Base-by-base conservation (phyloP, 495 filamentous ascomycete genomes). In the Penicillium longicatenatum region DNA sequence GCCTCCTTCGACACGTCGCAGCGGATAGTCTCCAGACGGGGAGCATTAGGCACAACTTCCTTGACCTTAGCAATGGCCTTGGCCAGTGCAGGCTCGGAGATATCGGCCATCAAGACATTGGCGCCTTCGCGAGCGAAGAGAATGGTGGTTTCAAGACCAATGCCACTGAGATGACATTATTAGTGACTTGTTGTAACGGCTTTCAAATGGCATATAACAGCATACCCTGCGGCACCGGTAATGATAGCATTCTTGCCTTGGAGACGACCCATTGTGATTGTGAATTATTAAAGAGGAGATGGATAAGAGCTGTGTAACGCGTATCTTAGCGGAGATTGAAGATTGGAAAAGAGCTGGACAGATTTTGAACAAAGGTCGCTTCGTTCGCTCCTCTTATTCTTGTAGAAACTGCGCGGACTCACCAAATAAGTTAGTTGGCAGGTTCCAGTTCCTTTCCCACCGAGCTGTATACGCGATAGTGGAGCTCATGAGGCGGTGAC, bases 121-220 rank as follows among this genome's bases (percentile, higher is more conserved):
- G 91, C 94, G 57, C 92, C 94, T 77, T 98, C 93, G 58, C 89
- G 87, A 46, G 86, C 87, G 64, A 98, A 94, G 52, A 98, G 89
- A 64, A 98, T 92, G 46, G 84, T 84, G 10, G 94, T 98, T 75
- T 98, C 93, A 41, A 98, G 89, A 56, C 94, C 94, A 60, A 98
- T 98, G 58, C 93, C 93, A 52, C 93, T 97, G 59, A 42, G 43
- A 57, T 35, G 26, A 58, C 16, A 11, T 41, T 9, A 6, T 45
- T 20, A 42, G 45, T 19, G 17, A 10, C 11, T 9, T 10, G 11
- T 1, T 19, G 26, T 37, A 19, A 6, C 9, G 17, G 11, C 4
- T 4, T 31, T 16, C 3, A 31, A 48, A 26, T 1, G n/a, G n/a
- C 17, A 50, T 17, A 82, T 16, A 16, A 1, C 80, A 20, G 41